A percentile compares a stretch with the other conserved stretches of the same genome.
phyloP scores from a whole-genome alignment of 2,329 filamentous ascomycete species.

The Zasmidium cellare region DNA sequence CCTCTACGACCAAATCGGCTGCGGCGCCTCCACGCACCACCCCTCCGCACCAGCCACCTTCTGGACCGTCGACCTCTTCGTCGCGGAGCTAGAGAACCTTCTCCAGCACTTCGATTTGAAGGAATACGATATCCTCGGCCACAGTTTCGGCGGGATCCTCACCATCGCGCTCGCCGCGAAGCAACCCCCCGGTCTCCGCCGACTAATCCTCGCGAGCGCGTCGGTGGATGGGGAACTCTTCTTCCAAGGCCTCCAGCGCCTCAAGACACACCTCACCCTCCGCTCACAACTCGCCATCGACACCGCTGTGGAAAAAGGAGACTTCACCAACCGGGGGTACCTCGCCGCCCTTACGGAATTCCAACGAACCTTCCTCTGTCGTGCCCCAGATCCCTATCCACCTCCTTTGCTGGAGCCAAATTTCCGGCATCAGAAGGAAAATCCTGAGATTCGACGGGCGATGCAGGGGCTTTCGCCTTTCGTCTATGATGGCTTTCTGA shows the following conservation, averaged over 20 bases:
- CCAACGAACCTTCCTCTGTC: background rate
- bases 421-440: no score
- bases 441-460: background rate
- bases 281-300: background rate
- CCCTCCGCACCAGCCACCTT: conserved; percentile 44
- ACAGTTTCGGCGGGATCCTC: conserved; percentile 54
- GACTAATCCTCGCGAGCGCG: conserved; percentile 27
- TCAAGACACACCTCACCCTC: background rate
- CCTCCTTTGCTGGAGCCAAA: background rate
- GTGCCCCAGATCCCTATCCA: background rate
- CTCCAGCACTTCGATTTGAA: conserved; percentile 19
- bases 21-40: conserved; percentile 48
- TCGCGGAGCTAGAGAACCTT: conserved; percentile 49
- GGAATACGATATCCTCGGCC: conserved; percentile 42
- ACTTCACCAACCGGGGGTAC: background rate
- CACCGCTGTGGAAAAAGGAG: background rate
- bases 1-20: conserved; percentile 54
- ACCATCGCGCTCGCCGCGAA: conserved; percentile 39
- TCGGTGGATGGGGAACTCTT: background rate
- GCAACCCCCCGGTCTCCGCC: conserved; percentile 33
- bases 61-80: conserved; percentile 48
- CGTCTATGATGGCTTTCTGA: background rate
- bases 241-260: background rate
- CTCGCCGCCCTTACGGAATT: background rate
- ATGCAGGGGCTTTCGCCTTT: background rate